Conservation (phyloP, 2,329 filamentous ascomycete species). For the Exophiala sideris region DNA sequence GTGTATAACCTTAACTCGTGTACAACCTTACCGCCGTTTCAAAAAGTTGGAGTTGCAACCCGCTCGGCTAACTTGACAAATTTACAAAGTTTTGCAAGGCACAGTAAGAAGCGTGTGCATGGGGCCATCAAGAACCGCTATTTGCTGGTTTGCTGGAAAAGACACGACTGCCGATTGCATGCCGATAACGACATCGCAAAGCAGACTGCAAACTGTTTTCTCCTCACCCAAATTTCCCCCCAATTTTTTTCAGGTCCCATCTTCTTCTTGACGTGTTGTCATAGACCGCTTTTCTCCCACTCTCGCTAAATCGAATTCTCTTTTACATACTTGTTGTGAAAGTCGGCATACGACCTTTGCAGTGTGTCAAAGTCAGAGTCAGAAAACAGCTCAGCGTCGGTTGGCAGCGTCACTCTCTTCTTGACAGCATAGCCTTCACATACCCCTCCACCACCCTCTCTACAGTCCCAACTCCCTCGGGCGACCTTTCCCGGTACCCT, state of each 20-base stretch:
- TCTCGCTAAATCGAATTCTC: too few species aligned
- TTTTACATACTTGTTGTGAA: background rate
- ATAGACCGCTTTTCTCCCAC: background rate
- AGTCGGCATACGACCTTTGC: background rate
- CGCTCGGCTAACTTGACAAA: too few species aligned
- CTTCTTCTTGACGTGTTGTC: background rate
- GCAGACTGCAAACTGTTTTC: background rate
- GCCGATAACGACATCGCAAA: conserved; percentile 19
- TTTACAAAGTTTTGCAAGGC: too few species aligned
- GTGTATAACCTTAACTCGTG: too few species aligned
- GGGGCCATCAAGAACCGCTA: conserved; percentile 59
- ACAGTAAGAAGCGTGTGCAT: conserved; percentile 44
- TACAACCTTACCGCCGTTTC: too few species aligned
- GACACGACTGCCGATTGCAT: background rate
- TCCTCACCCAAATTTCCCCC: conserved; percentile 8
- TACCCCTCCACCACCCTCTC: conserved; percentile 1
- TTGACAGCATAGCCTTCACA: background rate
- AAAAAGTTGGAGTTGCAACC: too few species aligned
- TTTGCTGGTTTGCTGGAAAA: conserved; percentile 26
- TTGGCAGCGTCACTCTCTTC: background rate
- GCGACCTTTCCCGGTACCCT: background rate
- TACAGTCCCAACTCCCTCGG: background rate
- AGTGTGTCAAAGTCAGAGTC: background rate
- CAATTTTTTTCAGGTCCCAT: conserved; percentile 11
- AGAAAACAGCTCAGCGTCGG: background rate